These are phyloP conservation scores for Ceratocystis papillata DNA, from an alignment of 2,329 filamentous ascomycete species.

Conservation along the genomic window DNA sequence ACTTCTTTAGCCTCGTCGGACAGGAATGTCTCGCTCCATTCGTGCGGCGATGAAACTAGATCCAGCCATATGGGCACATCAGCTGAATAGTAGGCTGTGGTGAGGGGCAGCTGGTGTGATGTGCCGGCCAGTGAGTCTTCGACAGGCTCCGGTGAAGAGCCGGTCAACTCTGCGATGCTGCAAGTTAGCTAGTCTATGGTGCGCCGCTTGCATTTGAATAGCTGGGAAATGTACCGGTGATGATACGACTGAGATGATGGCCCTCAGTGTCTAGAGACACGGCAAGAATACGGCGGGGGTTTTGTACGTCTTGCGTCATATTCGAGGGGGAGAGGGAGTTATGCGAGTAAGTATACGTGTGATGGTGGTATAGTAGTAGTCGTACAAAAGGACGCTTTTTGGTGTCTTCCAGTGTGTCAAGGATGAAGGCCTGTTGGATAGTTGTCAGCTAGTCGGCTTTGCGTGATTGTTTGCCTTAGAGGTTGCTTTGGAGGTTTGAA, in stretches of 20 bases:
- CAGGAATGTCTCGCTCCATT: conserved; percentile 49
- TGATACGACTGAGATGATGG: conserved; percentile 39
- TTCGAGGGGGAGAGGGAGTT: neutral
- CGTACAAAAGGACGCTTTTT: too few relatives aligned
- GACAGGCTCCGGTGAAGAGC: conserved; percentile 34
- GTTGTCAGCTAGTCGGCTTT: too few relatives aligned
- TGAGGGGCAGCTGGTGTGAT: conserved; percentile 45
- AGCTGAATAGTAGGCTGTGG: conserved; percentile 51
- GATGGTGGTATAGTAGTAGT: neutral
- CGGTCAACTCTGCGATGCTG: conserved; percentile 41
- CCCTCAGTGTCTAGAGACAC: conserved; percentile 41
- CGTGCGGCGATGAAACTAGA: conserved; percentile 38
- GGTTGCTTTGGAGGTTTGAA: neutral
- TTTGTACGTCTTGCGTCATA: conserved; percentile 18
- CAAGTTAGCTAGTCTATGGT: conserved; percentile 7
- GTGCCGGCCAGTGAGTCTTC: conserved; percentile 44
- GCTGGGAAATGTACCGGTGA: conserved; percentile 40
- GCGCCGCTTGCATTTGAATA: neutral
- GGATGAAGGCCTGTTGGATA: too few relatives aligned
- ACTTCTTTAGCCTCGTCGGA: conserved; percentile 52
- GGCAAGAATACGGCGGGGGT: conserved; percentile 45
- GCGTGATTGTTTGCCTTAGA: too few relatives aligned
- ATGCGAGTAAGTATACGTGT: neutral
- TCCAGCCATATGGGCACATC: conserved; percentile 58
- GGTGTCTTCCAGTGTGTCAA: too few relatives aligned